Percentiles rank a stretch among this genome's conserved stretches.
phyloP scores from a whole-genome alignment of 1,284 basidiomycete species.

The Psilocybe mexicana region DNA sequence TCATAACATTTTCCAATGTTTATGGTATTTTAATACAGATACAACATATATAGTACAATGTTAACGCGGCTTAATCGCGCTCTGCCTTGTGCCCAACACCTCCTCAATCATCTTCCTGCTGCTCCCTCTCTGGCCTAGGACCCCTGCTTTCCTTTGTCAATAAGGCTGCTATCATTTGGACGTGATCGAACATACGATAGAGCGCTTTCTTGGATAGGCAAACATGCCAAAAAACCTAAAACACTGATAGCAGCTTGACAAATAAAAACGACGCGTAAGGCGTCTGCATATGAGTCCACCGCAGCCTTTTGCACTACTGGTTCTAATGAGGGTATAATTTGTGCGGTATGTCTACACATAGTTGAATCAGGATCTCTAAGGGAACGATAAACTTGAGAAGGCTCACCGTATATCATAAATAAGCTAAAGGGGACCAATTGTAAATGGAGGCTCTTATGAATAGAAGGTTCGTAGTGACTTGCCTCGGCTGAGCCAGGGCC shows the following conservation, averaged over 20 bases:
- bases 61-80: conserved; percentile 21
- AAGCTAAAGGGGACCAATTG: conserved; percentile 43
- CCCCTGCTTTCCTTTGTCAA: conserved; percentile 42
- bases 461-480: conserved; percentile 26
- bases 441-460: background rate
- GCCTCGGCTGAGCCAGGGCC: conserved; percentile 74
- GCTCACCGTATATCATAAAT: conserved; percentile 68
- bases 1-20: conserved; percentile 23
- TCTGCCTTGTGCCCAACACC: conserved; percentile 23
- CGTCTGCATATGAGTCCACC: conserved; percentile 79
- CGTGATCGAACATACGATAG: conserved; percentile 56
- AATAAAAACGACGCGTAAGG: conserved; percentile 85
- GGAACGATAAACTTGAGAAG: conserved; percentile 8
- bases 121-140: conserved; percentile 62
- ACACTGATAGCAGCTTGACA: conserved; percentile 68
- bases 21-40: conserved; percentile 27
- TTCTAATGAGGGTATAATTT: conserved; percentile 74
- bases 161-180: background rate
- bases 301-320: conserved; percentile 67
- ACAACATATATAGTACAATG: conserved; percentile 23
- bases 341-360: conserved; percentile 70
- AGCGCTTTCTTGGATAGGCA: conserved; percentile 76
- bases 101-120: conserved; percentile 44
- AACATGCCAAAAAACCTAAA: conserved; percentile 58
- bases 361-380: conserved; percentile 5